phyloP scores from a whole-genome alignment of 768 basidiomycete species.

The Serendipita vermifera region DNA sequence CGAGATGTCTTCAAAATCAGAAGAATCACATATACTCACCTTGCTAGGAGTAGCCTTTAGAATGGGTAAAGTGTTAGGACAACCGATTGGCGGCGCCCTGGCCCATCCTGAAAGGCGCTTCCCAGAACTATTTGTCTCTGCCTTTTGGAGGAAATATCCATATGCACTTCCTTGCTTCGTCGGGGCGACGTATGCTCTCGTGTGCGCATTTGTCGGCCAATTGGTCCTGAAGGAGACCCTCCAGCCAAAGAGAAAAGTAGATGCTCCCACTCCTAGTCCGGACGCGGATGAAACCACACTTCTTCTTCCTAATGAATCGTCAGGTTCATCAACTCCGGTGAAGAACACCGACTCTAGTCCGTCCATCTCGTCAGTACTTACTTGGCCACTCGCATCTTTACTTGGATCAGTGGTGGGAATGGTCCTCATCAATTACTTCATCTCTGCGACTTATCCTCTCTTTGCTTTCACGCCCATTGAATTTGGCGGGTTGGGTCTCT shows the following conservation, averaged over 20 bases:
- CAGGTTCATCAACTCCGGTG: too few relatives aligned
- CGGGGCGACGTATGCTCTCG: background rate
- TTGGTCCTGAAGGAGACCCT: slow-evolving; percentile 3
- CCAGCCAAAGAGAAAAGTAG: background rate
- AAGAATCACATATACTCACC: background rate
- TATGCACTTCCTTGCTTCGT: slow-evolving; percentile 6
- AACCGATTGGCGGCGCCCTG: background rate
- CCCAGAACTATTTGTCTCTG: background rate
- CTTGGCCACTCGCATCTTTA: background rate
- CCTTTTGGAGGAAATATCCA: background rate
- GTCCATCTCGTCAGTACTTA: background rate
- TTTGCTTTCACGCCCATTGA: slow-evolving; percentile 29
- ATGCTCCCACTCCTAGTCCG: too few relatives aligned
- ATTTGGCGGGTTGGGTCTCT: slow-evolving; percentile 28
- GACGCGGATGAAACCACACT: too few relatives aligned
- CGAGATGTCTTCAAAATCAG: background rate
- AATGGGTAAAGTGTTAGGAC: background rate
- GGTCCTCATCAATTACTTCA: background rate
- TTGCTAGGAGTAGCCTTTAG: background rate
- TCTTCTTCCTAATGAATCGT: too few relatives aligned
- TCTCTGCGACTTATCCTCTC: slow-evolving; percentile 25
- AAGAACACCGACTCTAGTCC: too few relatives aligned
- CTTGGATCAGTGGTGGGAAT: background rate
- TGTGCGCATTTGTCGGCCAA: background rate
- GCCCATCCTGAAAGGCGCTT: background rate